Evolutionary conservation across 1,284 basidiomycete species (phyloP), one percentile per base, ranked within the genome.

Genomic region (Ganoderma lingzhi): DNA sequence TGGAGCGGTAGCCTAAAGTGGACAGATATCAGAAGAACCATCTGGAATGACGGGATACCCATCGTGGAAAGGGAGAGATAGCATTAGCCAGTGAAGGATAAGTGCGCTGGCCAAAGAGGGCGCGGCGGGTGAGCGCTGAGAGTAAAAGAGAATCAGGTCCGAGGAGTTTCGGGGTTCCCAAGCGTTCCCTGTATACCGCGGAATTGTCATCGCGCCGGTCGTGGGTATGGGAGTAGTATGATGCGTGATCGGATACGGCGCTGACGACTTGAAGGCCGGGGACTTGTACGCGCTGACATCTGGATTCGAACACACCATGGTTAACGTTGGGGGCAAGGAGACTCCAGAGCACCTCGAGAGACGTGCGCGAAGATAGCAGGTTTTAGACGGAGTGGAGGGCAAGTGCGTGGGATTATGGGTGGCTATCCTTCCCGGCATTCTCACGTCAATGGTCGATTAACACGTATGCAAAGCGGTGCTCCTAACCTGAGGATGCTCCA

Each of bases 151-250:
- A 56, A 64, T 23, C 63, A 70, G 63, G 60, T 73, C 71, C 71
- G 71, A 73, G 71, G 71, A 73, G 44, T 60, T 72, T 60, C 66
- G 71, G 68, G 35, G 32, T 63, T 72, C 66, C 62, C 66, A 64
- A 68, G 61, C 28, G 44, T n/a, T 41, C 32, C 32, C 58, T 62
- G 61, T 30, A 55, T 23, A 65, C 71, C 71, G 71, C 71, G 71
- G 71, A 73, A 39, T 71, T 69, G 63, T 58, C 67, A 63, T 28
- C 48, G 58, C 41, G 41, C 19, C 44, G 63, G 62, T 63, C 71
- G 71, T 69, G 69, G 67, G 64, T 30, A 55, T 65, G 61, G 53
- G 55, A 62, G 60, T 30, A n/a, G 23, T 23, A 70, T 23, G 71
- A 73, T 70, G 71, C 71, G 69, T 61, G 23, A 62, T 62, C 61